Evolutionary conservation across 1,284 basidiomycete species (phyloP).

Genomic region (Ganoderma multipileum): DNA sequence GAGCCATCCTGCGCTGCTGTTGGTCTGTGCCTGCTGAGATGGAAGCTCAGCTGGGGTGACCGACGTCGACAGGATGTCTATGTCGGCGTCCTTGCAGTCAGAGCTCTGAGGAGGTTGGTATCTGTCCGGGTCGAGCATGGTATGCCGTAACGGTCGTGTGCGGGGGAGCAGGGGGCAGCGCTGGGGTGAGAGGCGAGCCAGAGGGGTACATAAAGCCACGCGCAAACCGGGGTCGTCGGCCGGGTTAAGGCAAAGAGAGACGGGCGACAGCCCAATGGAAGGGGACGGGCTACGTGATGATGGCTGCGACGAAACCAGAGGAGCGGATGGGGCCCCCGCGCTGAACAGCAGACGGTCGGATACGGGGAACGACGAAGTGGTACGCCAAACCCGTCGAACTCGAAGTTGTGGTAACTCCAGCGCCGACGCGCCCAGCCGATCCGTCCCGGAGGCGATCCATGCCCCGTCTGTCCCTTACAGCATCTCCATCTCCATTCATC

Average conservation of each 20-base stretch:
- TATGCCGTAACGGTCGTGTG: background rate
- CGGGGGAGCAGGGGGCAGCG: background rate
- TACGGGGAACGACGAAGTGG: slow-evolving; percentile 31
- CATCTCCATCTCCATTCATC: background rate
- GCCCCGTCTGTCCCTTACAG: background rate
- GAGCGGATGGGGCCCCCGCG: slow-evolving; percentile 23
- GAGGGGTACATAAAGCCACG: slow-evolving; percentile 1
- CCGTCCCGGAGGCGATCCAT: background rate
- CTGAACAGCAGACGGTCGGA: background rate
- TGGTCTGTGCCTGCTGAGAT: slow-evolving; percentile 6
- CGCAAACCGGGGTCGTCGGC: slow-evolving; percentile 4
- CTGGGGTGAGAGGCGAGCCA: background rate
- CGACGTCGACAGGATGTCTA: background rate
- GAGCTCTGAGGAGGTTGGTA: background rate
- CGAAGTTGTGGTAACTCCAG: slow-evolving; percentile 16
- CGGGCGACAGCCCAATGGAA: slow-evolving; percentile 1
- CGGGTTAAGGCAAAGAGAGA: background rate
- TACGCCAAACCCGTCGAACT: slow-evolving; percentile 11
- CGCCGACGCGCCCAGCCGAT: slow-evolving; percentile 12
- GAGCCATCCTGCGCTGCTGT: background rate
- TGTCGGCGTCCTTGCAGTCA: background rate
- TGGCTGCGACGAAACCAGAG: slow-evolving; percentile 25
- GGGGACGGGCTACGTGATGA: slow-evolving; percentile 10
- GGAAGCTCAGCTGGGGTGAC: slow-evolving; percentile 1
- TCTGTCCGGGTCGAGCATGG: background rate